Percentiles rank a stretch among this genome's conserved stretches.
Conservation (phyloP, 306 rosid species). For the Dalbergia oliveri region DNA sequence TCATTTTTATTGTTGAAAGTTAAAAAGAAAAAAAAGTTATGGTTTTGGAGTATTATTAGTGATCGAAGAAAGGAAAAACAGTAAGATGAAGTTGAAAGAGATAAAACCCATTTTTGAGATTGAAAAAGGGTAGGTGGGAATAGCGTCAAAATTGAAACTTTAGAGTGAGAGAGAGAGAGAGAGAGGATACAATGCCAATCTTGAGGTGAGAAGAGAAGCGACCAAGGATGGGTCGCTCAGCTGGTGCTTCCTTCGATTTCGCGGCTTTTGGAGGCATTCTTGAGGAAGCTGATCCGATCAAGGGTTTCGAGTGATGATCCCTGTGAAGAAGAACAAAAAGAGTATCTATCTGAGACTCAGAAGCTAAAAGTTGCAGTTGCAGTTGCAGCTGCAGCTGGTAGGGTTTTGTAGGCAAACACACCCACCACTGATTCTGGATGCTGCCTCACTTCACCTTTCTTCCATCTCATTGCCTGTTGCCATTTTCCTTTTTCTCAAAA, state of each 20-base stretch:
- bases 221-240: slow-evolving; percentile 84
- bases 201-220: slow-evolving; percentile 95
- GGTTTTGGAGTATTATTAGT: background rate
- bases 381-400: slow-evolving; percentile 24
- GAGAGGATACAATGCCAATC: slow-evolving; percentile 78
- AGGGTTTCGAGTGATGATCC: background rate
- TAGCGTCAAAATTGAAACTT: slow-evolving; percentile 38
- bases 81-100: background rate
- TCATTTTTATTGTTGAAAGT: background rate
- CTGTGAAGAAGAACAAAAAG: background rate
- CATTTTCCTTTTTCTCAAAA: too few relatives aligned
- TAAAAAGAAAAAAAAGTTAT: background rate
- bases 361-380: slow-evolving; percentile 28
- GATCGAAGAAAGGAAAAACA: background rate
- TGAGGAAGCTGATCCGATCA: background rate
- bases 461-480: background rate
- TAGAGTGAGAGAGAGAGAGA: background rate
- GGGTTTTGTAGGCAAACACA: slow-evolving; percentile 41
- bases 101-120: slow-evolving; percentile 6
- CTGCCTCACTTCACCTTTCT: background rate
- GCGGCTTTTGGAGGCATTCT: slow-evolving; percentile 94
- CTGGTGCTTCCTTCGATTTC: slow-evolving; percentile 87
- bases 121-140: slow-evolving; percentile 28
- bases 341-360: background rate
- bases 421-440: background rate